phyloP scores from a whole-genome alignment of 2,329 filamentous ascomycete species.

The Bimuria novae-zelandiae region DNA sequence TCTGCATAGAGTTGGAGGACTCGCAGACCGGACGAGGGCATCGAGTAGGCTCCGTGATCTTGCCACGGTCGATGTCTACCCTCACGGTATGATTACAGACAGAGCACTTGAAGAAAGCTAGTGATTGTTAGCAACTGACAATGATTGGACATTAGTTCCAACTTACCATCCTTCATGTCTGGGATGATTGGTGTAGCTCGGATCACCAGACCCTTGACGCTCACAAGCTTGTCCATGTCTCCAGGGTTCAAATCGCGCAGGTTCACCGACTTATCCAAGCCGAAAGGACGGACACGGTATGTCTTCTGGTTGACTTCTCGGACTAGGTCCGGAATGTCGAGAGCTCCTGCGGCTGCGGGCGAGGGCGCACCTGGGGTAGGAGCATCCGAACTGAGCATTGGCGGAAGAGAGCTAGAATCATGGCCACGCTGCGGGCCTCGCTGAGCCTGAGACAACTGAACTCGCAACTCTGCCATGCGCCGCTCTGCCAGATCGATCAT shows the following conservation, averaged over 20 bases:
- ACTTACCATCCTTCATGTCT: constrained; percentile 85
- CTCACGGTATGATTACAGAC: constrained; percentile 90
- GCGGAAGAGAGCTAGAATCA: constrained; percentile 72
- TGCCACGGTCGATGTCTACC: constrained; percentile 91
- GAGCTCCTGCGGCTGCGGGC: constrained; percentile 43
- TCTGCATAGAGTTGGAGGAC: constrained; percentile 94
- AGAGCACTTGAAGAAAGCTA: constrained; percentile 92
- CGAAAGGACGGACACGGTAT: constrained; percentile 89
- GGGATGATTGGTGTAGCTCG: constrained; percentile 94
- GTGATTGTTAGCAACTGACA: constrained; percentile 14
- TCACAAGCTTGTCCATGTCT: constrained; percentile 96
- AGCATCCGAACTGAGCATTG: constrained; percentile 79
- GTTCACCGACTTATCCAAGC: constrained; percentile 84
- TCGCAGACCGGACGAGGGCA: constrained; percentile 83
- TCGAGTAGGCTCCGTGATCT: constrained; percentile 90
- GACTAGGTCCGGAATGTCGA: constrained; percentile 68
- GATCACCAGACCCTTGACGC: constrained; percentile 94
- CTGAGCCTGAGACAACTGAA: constrained; percentile 60
- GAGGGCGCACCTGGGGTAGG: constrained; percentile 50
- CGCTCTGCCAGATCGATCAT: constrained; percentile 88
- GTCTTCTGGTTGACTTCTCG: constrained; percentile 77
- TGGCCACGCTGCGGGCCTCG: constrained; percentile 50
- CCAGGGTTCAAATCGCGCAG: constrained; percentile 92
- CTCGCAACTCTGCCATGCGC: constrained; percentile 72
- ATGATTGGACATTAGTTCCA: background rate